Evolutionary conservation across 1,284 basidiomycete species (phyloP).

Genomic region (Marasmius sp.): DNA sequence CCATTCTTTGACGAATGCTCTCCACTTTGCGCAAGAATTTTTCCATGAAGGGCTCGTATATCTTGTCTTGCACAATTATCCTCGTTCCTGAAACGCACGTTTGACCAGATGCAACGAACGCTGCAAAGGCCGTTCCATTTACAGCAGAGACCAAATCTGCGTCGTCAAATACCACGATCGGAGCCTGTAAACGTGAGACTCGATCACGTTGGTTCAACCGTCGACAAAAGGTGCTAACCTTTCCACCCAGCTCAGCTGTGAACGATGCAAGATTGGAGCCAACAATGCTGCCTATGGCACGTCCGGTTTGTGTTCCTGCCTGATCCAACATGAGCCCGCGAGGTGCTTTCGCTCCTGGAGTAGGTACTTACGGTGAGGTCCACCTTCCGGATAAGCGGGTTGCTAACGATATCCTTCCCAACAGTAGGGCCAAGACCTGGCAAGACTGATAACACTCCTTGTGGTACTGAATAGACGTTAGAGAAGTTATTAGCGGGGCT

Average conservation of each 20-base stretch:
- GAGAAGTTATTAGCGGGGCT: conserved; percentile 3
- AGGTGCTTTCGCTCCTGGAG: not conserved
- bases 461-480: conserved; percentile 52
- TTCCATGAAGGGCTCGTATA: conserved; percentile 68
- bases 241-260: conserved; percentile 82
- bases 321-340: conserved; percentile 25
- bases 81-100: conserved; percentile 82
- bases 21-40: conserved; percentile 61
- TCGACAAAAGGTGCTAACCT: conserved; percentile 39
- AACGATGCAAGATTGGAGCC: conserved; percentile 71
- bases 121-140: conserved; percentile 79
- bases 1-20: conserved; percentile 67
- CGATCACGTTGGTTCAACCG: not conserved
- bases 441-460: conserved; percentile 71
- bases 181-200: conserved; percentile 48
- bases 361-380: conserved; percentile 67
- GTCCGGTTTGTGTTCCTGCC: conserved; percentile 79
- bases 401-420: conserved; percentile 62
- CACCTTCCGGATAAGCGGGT: conserved; percentile 72
- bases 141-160: conserved; percentile 69
- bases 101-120: conserved; percentile 83
- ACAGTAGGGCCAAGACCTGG: conserved; percentile 67
- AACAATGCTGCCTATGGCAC: conserved; percentile 66
- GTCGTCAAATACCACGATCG: conserved; percentile 76
- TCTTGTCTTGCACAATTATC: conserved; percentile 64